These are phyloP conservation scores for Cryptococcus wingfieldii DNA, from an alignment of 1,284 basidiomycete species.

Conservation along the genomic window DNA sequence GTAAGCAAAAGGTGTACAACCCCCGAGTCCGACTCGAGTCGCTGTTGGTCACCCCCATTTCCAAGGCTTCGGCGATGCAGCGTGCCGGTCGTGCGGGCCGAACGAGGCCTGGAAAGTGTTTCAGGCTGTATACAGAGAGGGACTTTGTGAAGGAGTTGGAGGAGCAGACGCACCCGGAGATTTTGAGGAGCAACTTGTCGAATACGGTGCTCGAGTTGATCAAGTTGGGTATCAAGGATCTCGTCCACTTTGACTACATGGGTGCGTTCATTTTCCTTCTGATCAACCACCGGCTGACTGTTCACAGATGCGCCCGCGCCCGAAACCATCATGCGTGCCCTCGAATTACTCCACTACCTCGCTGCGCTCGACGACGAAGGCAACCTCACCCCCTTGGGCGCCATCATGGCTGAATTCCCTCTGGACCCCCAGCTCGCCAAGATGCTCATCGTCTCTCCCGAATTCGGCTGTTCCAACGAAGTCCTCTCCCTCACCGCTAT, in stretches of 20 bases:
- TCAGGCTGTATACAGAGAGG: conserved; percentile 93
- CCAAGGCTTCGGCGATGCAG: conserved; percentile 94
- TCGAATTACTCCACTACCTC: conserved; percentile 91
- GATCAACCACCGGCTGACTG: conserved; percentile 4
- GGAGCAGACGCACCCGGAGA: conserved; percentile 96
- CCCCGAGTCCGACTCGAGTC: conserved; percentile 94
- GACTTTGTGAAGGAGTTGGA: conserved; percentile 94
- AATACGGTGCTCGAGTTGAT: conserved; percentile 92
- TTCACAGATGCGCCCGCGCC: conserved; percentile 79
- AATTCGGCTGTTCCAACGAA: conserved; percentile 95
- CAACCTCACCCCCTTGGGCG: conserved; percentile 78
- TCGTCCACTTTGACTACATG: conserved; percentile 92
- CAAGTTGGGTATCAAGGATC: conserved; percentile 89
- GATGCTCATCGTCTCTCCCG: conserved; percentile 88
- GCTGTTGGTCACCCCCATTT: conserved; percentile 88
- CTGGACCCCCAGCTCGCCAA: conserved; percentile 96
- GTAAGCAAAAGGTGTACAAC: conserved; percentile 96
- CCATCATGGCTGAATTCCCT: conserved; percentile 96
- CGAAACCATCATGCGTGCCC: conserved; percentile 94
- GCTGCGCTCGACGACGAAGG: conserved; percentile 93
- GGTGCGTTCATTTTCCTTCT: conserved; percentile 26
- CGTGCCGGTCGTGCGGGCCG: conserved; percentile 93
- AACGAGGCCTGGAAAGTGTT: conserved; percentile 95
- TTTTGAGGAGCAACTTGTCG: conserved; percentile 83
- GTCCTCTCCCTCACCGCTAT: conserved; percentile 92